phyloP scores from a whole-genome alignment of 768 basidiomycete genomes.

The Aureoboletus auriporus region DNA sequence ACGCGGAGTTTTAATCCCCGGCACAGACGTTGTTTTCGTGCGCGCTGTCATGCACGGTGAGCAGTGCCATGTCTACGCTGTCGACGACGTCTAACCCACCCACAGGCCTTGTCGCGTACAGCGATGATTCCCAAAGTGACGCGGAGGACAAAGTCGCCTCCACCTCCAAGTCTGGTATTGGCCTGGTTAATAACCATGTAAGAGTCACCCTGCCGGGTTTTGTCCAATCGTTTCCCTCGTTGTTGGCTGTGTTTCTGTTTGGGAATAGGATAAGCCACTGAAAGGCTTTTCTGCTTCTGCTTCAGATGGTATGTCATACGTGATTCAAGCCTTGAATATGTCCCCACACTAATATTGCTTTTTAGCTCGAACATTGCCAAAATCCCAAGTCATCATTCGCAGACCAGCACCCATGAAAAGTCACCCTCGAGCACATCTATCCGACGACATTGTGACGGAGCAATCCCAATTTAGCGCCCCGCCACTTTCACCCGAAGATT shows the following conservation, averaged over 20 bases:
- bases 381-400: conserved; percentile 60
- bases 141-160: conserved; percentile 40
- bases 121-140: conserved; percentile 61
- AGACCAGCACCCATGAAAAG: conserved; percentile 44
- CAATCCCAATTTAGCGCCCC: conserved; percentile 1
- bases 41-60: conserved; percentile 28
- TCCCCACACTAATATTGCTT: not conserved
- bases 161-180: conserved; percentile 18
- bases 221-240: conserved; percentile 57
- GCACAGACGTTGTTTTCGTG: not conserved
- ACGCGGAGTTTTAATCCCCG: conserved; percentile 23
- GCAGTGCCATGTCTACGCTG: conserved; percentile 5
- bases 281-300: conserved; percentile 29
- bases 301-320: conserved; percentile 26
- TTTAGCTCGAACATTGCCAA: conserved; percentile 40
- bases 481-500: conserved; percentile 14
- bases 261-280: conserved; percentile 59
- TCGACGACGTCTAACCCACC: conserved; percentile 2
- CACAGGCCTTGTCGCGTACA: conserved; percentile 59
- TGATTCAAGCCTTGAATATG: not conserved
- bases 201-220: conserved; percentile 45
- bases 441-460: conserved; percentile 39
- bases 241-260: conserved; percentile 57
- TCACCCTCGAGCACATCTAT: conserved; percentile 47
- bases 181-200: conserved; percentile 45